Evolutionary conservation across 768 basidiomycete species (phyloP), one percentile per base, ranked within the genome.

Genomic region (Psilocybe tampanensis): DNA sequence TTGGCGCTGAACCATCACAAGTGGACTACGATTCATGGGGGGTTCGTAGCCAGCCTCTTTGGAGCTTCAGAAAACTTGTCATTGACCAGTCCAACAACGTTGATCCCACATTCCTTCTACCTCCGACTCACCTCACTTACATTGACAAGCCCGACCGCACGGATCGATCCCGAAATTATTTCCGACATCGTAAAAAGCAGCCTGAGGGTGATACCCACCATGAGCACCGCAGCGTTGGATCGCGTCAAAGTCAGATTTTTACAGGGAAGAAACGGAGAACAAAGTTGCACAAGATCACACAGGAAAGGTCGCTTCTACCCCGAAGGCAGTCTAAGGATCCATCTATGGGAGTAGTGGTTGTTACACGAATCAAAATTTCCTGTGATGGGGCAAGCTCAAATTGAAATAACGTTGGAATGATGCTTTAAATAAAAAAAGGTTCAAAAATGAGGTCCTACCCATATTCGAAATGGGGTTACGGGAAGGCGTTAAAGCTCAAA

Each of bases 391-490:
- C n/a, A n/a, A n/a, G n/a, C n/a, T n/a, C n/a, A n/a, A n/a, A n/a
- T n/a, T n/a, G n/a, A n/a, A n/a, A n/a, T n/a, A n/a, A n/a, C n/a
- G n/a, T n/a, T n/a, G n/a, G n/a, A n/a, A n/a, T n/a, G n/a, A n/a
- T n/a, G n/a, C n/a, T n/a, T 29, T 29, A 29, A 29, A 29, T 29
- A 29, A 9, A 29, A 29, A 29, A 29, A 29, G 29, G 29, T 29
- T 29, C 29, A 29, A 44, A 44, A 47, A 47, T 47, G 4, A 69
- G 66, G 66, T 64, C 62, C 68, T 68, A 70, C 65, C 68, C 65
- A 64, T 65, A 64, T 58, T 69, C 68, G 68, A 70, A 70, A 66
- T 64, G 66, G 68, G 66, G 68, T 70, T 68, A 52, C 65, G 65
- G 68, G 68, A 70, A 69, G 47, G 42, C 50, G 44, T 19, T 19